Evolutionary conservation across 352 stramenopile genomes (phyloP), one percentile per base, ranked within the genome.

Genomic region (Pythium graminicola): DNA sequence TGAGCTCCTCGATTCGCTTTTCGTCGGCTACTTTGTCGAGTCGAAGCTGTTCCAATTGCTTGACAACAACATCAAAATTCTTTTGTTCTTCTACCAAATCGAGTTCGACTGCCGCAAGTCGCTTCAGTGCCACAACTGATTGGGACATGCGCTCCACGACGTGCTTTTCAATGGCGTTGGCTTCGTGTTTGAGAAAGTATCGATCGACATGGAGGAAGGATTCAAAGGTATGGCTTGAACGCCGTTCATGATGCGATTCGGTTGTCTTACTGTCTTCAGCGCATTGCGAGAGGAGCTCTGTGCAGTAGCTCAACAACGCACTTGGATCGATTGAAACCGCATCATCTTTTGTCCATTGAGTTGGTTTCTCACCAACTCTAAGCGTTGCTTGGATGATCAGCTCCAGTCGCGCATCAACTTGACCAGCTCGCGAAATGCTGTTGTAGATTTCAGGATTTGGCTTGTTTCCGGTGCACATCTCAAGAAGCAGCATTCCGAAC

Each of bases 61-160:
- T 57, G 19, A 85, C 76, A 10, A 90, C 51, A 9, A 88, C 55
- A 4, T 72, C 65, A 41, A 87, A 90, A 50, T 85, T 86, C 20
- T 57, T 72, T 36, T 90, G 76, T 29, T 90, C 80, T 0, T 88
- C 75, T 0, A 86, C 35, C 1, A 91, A 55, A 20, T 91, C 76
- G 26, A 69, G 56, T 40, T 89, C 76, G 6, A 88, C 77, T 1
- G 73, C 73, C 24, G 50, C 58, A 13, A 91, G 71, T 14, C 77
- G 64, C 51, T 87, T 84, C 2, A 78, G 44, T 29, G 73, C 70
- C 1, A 77, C 49, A 40, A 72, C 49, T 3, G 44, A 65, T 44
- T 71, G 64, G 6, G 36, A 45, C 26, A 69, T 56, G n/a, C 65
- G 62, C 31, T 58, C 32, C 2, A 22, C 28, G 2, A 59, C 11